These are phyloP conservation scores for Russula emetica DNA, from an alignment of 768 basidiomycete genomes.

Conservation along the genomic window DNA sequence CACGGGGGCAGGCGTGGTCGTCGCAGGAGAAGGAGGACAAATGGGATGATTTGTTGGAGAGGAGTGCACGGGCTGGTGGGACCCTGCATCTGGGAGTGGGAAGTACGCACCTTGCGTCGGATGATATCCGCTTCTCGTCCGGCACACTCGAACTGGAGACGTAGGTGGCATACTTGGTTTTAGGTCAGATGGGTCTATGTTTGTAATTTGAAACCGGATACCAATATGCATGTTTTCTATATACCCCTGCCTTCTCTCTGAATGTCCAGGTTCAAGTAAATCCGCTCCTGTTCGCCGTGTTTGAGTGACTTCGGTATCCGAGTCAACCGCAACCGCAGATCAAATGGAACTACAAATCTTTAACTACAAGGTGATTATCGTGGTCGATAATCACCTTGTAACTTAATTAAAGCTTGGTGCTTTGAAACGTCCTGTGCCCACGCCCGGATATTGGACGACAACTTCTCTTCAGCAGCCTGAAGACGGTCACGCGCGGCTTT, in stretches of 20 bases:
- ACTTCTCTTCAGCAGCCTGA: too few species aligned
- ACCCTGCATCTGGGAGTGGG: constrained; percentile 53
- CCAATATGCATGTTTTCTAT: not conserved
- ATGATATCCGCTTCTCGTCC: constrained; percentile 40
- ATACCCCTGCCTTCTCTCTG: not conserved
- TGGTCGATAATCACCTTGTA: too few species aligned
- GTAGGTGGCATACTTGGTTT: not conserved
- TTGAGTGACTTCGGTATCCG: too few species aligned
- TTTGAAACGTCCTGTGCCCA: too few species aligned
- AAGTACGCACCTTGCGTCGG: constrained; percentile 43
- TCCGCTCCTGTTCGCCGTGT: too few species aligned
- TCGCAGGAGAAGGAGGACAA: constrained; percentile 68
- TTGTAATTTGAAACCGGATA: not conserved
- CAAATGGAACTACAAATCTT: too few species aligned
- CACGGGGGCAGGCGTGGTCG: constrained; percentile 42
- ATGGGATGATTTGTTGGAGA: constrained; percentile 65
- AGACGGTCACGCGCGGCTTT: too few species aligned
- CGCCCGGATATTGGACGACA: too few species aligned
- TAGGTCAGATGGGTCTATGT: not conserved
- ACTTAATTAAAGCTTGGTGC: too few species aligned
- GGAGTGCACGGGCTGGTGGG: constrained; percentile 67
- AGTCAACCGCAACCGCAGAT: too few species aligned
- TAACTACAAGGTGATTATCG: too few species aligned
- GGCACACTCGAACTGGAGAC: constrained; percentile 22
- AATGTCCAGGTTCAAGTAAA: too few species aligned